phyloP scores from a whole-genome alignment of 495 filamentous ascomycete genomes.

The Aspergillus olivimuriae region DNA sequence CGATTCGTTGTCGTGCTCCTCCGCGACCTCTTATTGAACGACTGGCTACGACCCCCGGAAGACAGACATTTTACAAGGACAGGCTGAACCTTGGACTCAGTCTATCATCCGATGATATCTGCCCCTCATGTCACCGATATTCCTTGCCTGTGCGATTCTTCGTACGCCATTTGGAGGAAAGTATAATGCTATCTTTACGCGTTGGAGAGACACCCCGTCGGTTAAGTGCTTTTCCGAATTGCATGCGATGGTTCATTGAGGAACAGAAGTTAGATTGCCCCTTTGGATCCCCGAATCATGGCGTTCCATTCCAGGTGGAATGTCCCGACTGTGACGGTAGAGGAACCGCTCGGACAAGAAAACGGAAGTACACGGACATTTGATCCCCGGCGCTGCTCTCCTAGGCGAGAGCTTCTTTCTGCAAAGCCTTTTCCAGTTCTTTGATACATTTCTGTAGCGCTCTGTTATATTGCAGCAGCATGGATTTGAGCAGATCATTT shows the following conservation, averaged over 20 bases:
- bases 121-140: conserved; percentile 4
- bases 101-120: conserved; percentile 3
- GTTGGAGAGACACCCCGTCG: background rate
- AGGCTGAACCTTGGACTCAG: conserved; percentile 1
- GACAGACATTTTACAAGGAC: conserved; percentile 4
- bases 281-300: conserved; percentile 4
- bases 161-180: conserved; percentile 4
- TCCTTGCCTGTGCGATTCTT: conserved; percentile 5
- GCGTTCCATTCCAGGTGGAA: background rate
- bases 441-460: background rate
- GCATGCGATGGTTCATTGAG: conserved; percentile 6
- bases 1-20: conserved; percentile 4
- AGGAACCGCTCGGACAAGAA: background rate
- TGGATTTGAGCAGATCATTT: too few species aligned
- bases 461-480: too few species aligned
- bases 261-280: conserved; percentile 4
- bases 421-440: background rate
- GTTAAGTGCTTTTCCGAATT: conserved; percentile 7
- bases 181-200: conserved; percentile 4
- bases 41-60: background rate
- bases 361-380: background rate
- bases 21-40: conserved; percentile 1
- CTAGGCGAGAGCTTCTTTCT: too few species aligned
- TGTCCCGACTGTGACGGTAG: background rate
- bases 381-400: too few species aligned